These are phyloP conservation scores for Zymoseptoria ardabiliae DNA, from an alignment of 2,329 filamentous ascomycete genomes.

Conservation along the genomic window DNA sequence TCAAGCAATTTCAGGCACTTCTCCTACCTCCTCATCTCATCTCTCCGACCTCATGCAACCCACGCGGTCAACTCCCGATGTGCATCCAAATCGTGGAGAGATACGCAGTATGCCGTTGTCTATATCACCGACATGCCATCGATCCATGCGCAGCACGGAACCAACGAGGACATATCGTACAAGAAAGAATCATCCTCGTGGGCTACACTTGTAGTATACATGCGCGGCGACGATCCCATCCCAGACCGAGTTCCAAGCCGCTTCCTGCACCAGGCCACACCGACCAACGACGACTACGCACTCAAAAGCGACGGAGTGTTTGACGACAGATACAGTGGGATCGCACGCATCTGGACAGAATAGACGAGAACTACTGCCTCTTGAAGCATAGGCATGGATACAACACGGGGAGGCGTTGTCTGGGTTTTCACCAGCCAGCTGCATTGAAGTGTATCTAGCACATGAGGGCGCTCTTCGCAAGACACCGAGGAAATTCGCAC, in stretches of 20 bases:
- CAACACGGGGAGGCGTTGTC: too few species aligned
- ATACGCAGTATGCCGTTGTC: constrained; percentile 78
- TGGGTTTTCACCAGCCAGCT: too few species aligned
- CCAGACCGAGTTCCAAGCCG: constrained; percentile 2
- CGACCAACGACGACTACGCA: constrained; percentile 2
- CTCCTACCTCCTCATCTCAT: not conserved
- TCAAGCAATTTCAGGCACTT: not conserved
- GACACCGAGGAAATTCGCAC: too few species aligned
- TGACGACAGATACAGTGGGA: not conserved
- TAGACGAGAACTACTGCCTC: too few species aligned
- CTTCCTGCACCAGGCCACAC: constrained; percentile 21
- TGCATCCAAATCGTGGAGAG: constrained; percentile 81
- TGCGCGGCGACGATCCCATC: constrained; percentile 8
- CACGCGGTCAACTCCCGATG: constrained; percentile 45
- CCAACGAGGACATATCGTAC: constrained; percentile 61
- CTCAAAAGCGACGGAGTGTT: not conserved
- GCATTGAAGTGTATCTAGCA: too few species aligned
- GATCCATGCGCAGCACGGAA: constrained; percentile 74
- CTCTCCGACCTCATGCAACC: constrained; percentile 15
- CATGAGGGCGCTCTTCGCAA: too few species aligned
- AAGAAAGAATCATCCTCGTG: constrained; percentile 71
- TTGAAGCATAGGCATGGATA: too few species aligned
- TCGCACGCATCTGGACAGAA: too few species aligned
- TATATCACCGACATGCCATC: constrained; percentile 81
- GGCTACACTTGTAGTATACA: constrained; percentile 62